phyloP scores from a whole-genome alignment of 2,329 filamentous ascomycete genomes.

The Canariomyces notabilis region DNA sequence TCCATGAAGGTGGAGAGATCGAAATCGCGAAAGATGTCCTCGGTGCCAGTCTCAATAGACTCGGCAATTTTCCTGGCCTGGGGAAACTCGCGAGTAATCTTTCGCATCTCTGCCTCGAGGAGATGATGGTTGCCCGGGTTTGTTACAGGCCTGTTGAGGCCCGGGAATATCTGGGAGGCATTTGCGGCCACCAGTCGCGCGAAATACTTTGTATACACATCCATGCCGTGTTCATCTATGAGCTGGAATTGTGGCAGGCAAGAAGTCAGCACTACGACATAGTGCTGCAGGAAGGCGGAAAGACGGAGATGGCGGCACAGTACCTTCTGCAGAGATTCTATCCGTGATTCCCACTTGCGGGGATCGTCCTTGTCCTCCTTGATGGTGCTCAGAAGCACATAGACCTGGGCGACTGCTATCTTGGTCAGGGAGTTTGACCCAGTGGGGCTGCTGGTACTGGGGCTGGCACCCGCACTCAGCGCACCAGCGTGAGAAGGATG shows the following conservation, averaged over 20 bases:
- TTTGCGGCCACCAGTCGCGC: conserved; percentile 87
- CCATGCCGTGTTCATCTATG: conserved; percentile 98
- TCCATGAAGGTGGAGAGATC: conserved; percentile 94
- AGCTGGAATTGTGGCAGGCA: conserved; percentile 50
- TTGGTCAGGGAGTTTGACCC: conserved; percentile 70
- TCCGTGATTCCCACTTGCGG: conserved; percentile 87
- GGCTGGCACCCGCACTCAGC: conserved; percentile 56
- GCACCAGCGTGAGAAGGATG: conserved; percentile 53
- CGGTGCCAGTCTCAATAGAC: conserved; percentile 82
- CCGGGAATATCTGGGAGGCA: conserved; percentile 84
- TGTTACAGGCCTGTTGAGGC: conserved; percentile 65
- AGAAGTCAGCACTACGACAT: conserved; percentile 7
- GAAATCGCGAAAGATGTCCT: conserved; percentile 92
- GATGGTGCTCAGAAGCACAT: conserved; percentile 86
- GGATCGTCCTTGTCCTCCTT: conserved; percentile 86
- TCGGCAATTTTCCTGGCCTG: conserved; percentile 91
- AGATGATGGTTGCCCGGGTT: conserved; percentile 80
- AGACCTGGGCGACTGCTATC: conserved; percentile 92
- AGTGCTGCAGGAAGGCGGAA: background rate
- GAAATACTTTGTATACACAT: conserved; percentile 95
- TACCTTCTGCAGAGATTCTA: conserved; percentile 89
- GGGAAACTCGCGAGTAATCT: conserved; percentile 72
- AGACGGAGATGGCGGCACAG: conserved; percentile 8
- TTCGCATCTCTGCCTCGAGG: conserved; percentile 76
- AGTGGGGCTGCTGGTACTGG: conserved; percentile 58